phyloP scores from a whole-genome alignment of 2,329 filamentous ascomycete genomes.

The Metarhizium album region DNA sequence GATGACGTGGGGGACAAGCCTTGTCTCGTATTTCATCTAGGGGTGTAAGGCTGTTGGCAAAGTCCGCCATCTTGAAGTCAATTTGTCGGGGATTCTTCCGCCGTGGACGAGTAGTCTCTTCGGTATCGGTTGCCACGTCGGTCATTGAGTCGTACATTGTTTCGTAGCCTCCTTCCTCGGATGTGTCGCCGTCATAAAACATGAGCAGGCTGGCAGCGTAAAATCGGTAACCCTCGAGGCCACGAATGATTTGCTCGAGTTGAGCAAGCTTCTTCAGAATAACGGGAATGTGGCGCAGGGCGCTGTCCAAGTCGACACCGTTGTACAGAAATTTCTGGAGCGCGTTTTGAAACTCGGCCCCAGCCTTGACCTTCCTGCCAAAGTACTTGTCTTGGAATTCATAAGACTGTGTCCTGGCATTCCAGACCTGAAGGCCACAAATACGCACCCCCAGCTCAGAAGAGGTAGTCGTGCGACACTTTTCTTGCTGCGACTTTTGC shows the following conservation, averaged over 20 bases:
- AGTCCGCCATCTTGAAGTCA: slow-evolving; percentile 95
- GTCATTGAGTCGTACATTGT: slow-evolving; percentile 46
- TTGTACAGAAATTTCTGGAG: slow-evolving; percentile 87
- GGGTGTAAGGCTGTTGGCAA: slow-evolving; percentile 92
- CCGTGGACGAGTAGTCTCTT: slow-evolving; percentile 37
- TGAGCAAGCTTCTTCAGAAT: slow-evolving; percentile 75
- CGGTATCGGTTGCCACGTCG: slow-evolving; percentile 46
- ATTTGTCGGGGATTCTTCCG: slow-evolving; percentile 50
- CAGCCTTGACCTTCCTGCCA: slow-evolving; percentile 77
- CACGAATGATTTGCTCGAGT: slow-evolving; percentile 72
- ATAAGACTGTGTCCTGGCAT: slow-evolving; percentile 70
- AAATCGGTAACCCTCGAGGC: slow-evolving; percentile 77
- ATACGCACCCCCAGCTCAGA: slow-evolving; percentile 83
- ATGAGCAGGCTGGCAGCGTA: slow-evolving; percentile 92
- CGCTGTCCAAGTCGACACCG: slow-evolving; percentile 68
- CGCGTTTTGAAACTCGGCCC: slow-evolving; percentile 78
- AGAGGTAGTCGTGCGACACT: slow-evolving; percentile 88
- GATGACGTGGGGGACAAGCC: slow-evolving; percentile 71
- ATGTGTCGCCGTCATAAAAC: slow-evolving; percentile 82
- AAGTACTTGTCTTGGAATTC: slow-evolving; percentile 99
- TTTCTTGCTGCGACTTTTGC: slow-evolving; percentile 81
- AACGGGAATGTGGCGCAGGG: slow-evolving; percentile 76
- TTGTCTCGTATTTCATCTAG: slow-evolving; percentile 57
- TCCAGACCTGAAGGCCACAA: slow-evolving; percentile 95
- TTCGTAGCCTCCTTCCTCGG: slow-evolving; percentile 36